Base-by-base conservation (phyloP, 2,329 filamentous ascomycete genomes). In the Beauveria sp. region DNA sequence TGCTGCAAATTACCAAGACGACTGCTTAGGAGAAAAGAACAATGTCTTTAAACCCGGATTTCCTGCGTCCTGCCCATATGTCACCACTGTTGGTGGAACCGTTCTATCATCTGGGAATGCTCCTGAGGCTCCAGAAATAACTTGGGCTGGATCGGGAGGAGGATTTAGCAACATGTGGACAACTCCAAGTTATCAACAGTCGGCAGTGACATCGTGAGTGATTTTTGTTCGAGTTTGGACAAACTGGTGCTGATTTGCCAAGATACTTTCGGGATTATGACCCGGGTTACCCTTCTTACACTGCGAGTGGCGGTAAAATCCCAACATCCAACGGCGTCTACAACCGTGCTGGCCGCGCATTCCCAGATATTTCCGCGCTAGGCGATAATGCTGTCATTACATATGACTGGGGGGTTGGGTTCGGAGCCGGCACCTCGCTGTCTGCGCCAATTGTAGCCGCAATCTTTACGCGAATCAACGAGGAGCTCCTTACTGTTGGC, bases 31-130 rank as follows among this genome's bases (percentile, higher is more conserved):
- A 1, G 10, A 49, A 7, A 38, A 58, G 28, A 20, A 28, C 5
- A 12, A 57, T 63, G 59, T 68, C 34, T 68, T 72, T 60, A 71
- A 71, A 66, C 28, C 78, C 67, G 76, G 77, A 66, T 65, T 71
- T 1, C 68, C 71, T 31, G 74, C 77, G 3, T 64, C 7, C 79
- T 81, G 66, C 77, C 64, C 80, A 77, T 5, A 77, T 67, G 70
- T 83, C 26, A 80, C 78, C 0, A 73, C 77, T 4, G 79, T 83
- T 4, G 80, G 80, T 45, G 79, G 79, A 16, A 83, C 80, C 0
- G 73, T 79, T 67, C 71, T 82, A 26, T 68, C 70, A 38, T 72
- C 72, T 53, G 73, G 73, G 16, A 14, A 34, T 34, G 31, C 31
- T 34, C 31, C 31, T 34, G 31, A 10, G 1, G 10, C 31, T 34